Evolutionary conservation across 306 rosid species (phyloP).

Genomic region (Cucurbita ficifolia): DNA sequence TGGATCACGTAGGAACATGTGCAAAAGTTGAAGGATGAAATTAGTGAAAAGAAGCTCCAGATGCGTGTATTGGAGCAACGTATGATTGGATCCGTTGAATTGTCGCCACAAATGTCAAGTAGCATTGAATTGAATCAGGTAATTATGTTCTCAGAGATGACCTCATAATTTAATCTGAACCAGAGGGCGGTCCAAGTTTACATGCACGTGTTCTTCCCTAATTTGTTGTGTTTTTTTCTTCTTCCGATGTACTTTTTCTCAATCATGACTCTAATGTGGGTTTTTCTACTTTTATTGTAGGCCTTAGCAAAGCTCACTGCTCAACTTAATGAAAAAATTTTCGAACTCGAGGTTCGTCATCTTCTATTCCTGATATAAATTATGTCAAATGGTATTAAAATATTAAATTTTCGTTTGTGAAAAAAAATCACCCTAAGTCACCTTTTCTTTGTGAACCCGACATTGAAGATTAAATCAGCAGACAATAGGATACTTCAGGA

Average conservation of each 20-base stretch:
- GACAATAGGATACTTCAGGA: slow-evolving; percentile 87
- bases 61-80: slow-evolving; percentile 59
- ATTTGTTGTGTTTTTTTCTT: not conserved
- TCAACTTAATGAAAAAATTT: slow-evolving; percentile 58
- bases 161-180: not conserved
- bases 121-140: slow-evolving; percentile 53
- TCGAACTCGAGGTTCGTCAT: slow-evolving; percentile 75
- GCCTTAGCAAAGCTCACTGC: slow-evolving; percentile 53
- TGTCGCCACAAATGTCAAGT: slow-evolving; percentile 33
- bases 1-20: slow-evolving; percentile 38
- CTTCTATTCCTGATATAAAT: slow-evolving; percentile 9
- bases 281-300: slow-evolving; percentile 23
- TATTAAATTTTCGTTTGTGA: not conserved
- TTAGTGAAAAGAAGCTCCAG: slow-evolving; percentile 65
- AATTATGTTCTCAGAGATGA: not conserved
- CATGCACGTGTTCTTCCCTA: not conserved
- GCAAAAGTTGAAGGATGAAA: slow-evolving; percentile 59
- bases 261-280: slow-evolving; percentile 10
- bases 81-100: slow-evolving; percentile 59
- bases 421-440: not conserved
- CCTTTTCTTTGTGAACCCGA: slow-evolving; percentile 10
- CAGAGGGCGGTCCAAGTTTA: not conserved
- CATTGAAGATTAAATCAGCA: slow-evolving; percentile 63
- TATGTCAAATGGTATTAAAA: not conserved
- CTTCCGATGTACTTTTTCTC: not conserved